Conservation (phyloP, 305 asterid genomes). For the Stenogyne calaminthoides region DNA sequence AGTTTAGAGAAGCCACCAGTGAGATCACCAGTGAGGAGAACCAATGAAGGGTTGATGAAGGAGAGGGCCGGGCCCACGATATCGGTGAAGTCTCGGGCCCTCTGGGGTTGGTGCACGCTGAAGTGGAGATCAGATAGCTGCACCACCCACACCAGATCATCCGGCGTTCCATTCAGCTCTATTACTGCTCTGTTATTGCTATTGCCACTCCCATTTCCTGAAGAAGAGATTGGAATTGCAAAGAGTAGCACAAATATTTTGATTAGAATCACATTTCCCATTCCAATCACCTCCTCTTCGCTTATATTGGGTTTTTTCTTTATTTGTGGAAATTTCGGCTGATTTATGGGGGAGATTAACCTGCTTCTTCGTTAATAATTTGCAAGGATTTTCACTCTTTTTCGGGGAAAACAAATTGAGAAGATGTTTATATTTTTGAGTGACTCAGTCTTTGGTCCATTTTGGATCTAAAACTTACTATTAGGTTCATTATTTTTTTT, state of each 20-base stretch:
- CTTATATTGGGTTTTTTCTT: neutral
- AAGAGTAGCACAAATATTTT: slow-evolving; percentile 30
- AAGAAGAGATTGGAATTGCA: slow-evolving; percentile 22
- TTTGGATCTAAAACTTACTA: too few relatives aligned
- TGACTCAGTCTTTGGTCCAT: too few relatives aligned
- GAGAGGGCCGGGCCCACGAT: slow-evolving; percentile 72
- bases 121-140: slow-evolving; percentile 98
- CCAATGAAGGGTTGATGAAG: slow-evolving; percentile 82
- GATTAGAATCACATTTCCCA: slow-evolving; percentile 33
- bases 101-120: slow-evolving; percentile 85
- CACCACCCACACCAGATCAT: slow-evolving; percentile 93
- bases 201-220: slow-evolving; percentile 23
- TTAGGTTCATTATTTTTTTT: too few relatives aligned
- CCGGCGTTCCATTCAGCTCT: slow-evolving; percentile 53
- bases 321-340: neutral
- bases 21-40: slow-evolving; percentile 95
- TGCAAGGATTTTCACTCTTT: too few relatives aligned
- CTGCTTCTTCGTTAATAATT: neutral
- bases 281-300: slow-evolving; percentile 12
- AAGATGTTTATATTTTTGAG: too few relatives aligned
- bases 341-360: neutral
- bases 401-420: too few relatives aligned
- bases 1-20: slow-evolving; percentile 54
- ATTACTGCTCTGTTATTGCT: slow-evolving; percentile 40
- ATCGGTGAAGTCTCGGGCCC: slow-evolving; percentile 65